Evolutionary conservation across 2,329 filamentous ascomycete genomes (phyloP).

Genomic region (Fusarium sp.): DNA sequence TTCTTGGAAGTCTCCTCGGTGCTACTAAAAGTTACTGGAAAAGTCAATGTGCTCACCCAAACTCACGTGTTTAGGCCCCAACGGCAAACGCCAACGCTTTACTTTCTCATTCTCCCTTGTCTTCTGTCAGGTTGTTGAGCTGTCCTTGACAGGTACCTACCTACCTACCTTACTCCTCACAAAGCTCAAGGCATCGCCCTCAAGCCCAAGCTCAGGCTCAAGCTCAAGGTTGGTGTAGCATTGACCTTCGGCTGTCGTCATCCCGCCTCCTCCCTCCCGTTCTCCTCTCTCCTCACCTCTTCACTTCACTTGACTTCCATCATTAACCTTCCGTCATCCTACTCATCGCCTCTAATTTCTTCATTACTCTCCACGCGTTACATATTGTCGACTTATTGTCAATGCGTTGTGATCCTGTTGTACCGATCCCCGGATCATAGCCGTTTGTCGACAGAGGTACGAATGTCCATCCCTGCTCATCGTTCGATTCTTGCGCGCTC

Average conservation of each 20-base stretch:
- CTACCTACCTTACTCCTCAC: not conserved
- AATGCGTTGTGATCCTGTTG: constrained; percentile 12
- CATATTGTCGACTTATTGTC: not conserved
- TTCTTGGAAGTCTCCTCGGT: constrained; percentile 1
- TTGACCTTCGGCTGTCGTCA: constrained; percentile 21
- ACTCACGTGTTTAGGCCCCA: constrained; percentile 32
- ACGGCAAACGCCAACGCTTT: constrained; percentile 14
- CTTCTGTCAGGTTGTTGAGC: not conserved
- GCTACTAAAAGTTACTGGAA: constrained; percentile 7
- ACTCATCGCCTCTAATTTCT: constrained; percentile 1
- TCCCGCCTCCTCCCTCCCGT: constrained; percentile 17
- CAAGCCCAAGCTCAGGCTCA: not conserved
- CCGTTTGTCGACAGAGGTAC: constrained; percentile 8
- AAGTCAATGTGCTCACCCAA: constrained; percentile 13
- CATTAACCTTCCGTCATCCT: constrained; percentile 16
- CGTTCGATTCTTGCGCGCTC: constrained; percentile 36
- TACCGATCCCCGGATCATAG: constrained; percentile 8
- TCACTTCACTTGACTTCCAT: constrained; percentile 2
- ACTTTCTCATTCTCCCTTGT: constrained; percentile 12
- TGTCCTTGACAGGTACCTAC: not conserved
- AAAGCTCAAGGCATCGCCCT: not conserved
- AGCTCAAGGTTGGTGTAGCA: constrained; percentile 17
- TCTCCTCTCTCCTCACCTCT: constrained; percentile 1
- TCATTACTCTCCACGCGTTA: not conserved
- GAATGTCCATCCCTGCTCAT: constrained; percentile 37